Base-by-base conservation (phyloP, 768 basidiomycete genomes). In the Auriculariales sp. region DNA sequence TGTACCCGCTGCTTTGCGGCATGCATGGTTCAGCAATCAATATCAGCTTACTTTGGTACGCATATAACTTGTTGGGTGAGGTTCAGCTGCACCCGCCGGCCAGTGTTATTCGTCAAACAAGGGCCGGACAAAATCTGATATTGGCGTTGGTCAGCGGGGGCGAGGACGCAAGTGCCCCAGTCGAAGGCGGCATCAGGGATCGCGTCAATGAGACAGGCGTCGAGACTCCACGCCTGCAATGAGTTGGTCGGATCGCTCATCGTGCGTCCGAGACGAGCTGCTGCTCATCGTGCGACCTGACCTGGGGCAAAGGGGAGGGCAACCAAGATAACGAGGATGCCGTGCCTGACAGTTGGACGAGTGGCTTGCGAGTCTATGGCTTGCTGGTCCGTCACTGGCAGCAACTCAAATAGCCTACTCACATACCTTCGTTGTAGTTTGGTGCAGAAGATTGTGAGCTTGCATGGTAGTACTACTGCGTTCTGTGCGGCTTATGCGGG, bases 371-470 rank as follows among this genome's bases (percentile, higher is more conserved):
- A 28, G 58, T 93, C 47, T 71, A 66, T 47, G 83, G 80, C 6
- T 67, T 92, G 45, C 66, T 91, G 59, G 84, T 82, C 60, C 49
- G 81, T 66, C 27, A 48, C 31, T 39, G 22, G 44, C 47, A 27
- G 15, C 49, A 36, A 29, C 53, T 32, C 48, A 36, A 29, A 30
- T 45, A 2, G 24, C 15, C n/a, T 15, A 30, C 12, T 25, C 25
- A 0, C 55, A n/a, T n/a, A n/a, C n/a, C n/a, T n/a, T n/a, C n/a
- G n/a, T n/a, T n/a, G n/a, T n/a, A 93, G 92, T 97, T 95, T 62
- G 92, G 88, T 3, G 88, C 91, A 17, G 92, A 95, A 68, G 92
- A 97, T 58, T 94, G 89, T 90, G 62, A 55, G 74, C 59, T 24
- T 33, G 4, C 12, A 10, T 14, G 24, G 11, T 11, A 12, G 14